A percentile compares a stretch with the other conserved stretches of the same genome.
phyloP scores from a whole-genome alignment of 2,329 filamentous ascomycete species.

The Venturia asperata region DNA sequence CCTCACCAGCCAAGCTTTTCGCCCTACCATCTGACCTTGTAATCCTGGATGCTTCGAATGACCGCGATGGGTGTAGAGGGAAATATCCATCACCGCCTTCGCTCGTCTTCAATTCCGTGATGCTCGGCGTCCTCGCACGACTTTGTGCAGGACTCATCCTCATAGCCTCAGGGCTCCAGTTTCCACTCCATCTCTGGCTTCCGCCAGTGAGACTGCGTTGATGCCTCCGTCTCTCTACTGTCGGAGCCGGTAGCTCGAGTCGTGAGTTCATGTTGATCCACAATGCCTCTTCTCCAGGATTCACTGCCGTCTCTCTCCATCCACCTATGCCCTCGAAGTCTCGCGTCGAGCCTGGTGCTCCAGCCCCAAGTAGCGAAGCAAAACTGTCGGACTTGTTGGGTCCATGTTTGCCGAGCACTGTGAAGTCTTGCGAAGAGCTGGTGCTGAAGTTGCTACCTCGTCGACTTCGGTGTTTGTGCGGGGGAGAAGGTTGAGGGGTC shows the following conservation, averaged over 20 bases:
- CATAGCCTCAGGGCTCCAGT: slow-evolving; percentile 30
- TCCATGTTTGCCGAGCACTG: background rate
- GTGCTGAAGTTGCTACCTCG: slow-evolving; percentile 18
- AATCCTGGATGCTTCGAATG: background rate
- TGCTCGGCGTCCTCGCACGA: slow-evolving; percentile 29
- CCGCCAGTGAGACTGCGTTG: slow-evolving; percentile 15
- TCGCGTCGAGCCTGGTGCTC: slow-evolving; percentile 25
- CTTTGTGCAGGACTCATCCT: slow-evolving; percentile 35
- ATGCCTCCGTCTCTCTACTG: slow-evolving; percentile 20
- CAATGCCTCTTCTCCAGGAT: slow-evolving; percentile 36
- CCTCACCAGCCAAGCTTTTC: slow-evolving; percentile 11
- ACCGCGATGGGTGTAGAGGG: background rate
- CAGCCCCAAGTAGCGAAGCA: slow-evolving; percentile 30
- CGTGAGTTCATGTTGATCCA: slow-evolving; percentile 41
- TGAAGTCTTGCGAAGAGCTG: slow-evolving; percentile 11
- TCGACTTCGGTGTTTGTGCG: slow-evolving; percentile 9
- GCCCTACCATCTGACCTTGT: background rate
- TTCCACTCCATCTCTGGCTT: slow-evolving; percentile 14
- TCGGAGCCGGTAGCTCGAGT: slow-evolving; percentile 31
- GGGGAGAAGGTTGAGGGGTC: slow-evolving; percentile 19
- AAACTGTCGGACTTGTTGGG: slow-evolving; percentile 28
- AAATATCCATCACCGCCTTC: slow-evolving; percentile 5
- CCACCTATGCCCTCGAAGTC: slow-evolving; percentile 42
- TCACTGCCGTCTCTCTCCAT: slow-evolving; percentile 30
- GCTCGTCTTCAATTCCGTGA: slow-evolving; percentile 3